These are phyloP conservation scores for Rutstroemia sp. DNA, from an alignment of 2,329 filamentous ascomycete genomes.

Conservation along the genomic window DNA sequence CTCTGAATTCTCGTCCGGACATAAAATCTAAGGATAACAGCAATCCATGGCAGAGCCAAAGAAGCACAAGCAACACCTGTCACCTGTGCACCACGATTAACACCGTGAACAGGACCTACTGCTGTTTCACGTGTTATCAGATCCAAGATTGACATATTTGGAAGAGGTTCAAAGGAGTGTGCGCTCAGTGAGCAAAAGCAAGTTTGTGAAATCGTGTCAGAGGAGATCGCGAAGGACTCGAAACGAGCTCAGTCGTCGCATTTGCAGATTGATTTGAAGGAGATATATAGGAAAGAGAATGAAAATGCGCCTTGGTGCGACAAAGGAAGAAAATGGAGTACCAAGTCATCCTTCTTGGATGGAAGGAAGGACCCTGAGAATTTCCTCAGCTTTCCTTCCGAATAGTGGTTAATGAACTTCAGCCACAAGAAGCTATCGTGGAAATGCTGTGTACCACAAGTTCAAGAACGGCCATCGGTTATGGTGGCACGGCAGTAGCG, in stretches of 20 bases:
- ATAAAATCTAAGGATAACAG: conserved; percentile 24
- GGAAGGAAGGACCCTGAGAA: no score
- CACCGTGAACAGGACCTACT: neutral
- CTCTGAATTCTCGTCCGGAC: conserved; percentile 24
- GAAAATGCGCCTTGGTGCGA: no score
- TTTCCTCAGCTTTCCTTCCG: no score
- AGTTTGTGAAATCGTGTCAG: neutral
- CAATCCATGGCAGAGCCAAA: conserved; percentile 30
- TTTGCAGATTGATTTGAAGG: neutral
- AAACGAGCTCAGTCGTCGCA: neutral
- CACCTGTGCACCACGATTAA: conserved; percentile 22
- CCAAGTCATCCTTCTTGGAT: no score
- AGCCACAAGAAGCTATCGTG: no score
- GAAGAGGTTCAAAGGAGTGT: neutral
- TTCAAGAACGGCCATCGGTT: no score
- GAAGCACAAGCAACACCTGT: conserved; percentile 30
- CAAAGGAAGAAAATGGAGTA: no score
- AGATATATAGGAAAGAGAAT: neutral
- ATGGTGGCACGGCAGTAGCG: no score
- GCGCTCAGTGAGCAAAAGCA: neutral
- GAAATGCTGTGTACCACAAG: no score
- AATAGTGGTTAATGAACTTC: no score
- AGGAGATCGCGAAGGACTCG: neutral
- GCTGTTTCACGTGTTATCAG: neutral
- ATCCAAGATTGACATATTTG: neutral